Evolutionary conservation across 1,284 basidiomycete genomes (phyloP).

Genomic region (Rhodotorula sp.): DNA sequence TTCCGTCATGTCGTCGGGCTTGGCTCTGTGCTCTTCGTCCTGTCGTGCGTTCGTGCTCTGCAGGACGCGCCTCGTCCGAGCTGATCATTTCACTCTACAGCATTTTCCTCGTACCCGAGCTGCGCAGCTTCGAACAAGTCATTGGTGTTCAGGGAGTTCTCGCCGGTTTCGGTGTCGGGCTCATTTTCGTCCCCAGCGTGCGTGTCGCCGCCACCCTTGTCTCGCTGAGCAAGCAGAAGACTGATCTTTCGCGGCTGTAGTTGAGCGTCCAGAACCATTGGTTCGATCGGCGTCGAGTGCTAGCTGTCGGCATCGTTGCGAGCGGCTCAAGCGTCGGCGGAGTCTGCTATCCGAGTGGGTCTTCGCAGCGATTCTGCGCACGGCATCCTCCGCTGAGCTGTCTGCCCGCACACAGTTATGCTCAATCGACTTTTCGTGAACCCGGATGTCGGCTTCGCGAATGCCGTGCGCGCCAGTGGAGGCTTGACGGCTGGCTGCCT

Average conservation of each 20-base stretch:
- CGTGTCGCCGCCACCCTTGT: background rate
- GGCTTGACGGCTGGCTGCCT: background rate
- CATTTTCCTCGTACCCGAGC: slow-evolving; percentile 28
- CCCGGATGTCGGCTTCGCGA: slow-evolving; percentile 12
- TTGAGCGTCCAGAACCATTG: slow-evolving; percentile 21
- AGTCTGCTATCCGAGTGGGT: slow-evolving; percentile 24
- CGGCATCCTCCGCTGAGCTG: background rate
- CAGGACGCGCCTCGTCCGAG: background rate
- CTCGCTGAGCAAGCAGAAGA: background rate
- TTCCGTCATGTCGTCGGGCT: slow-evolving; percentile 7
- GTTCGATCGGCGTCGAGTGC: slow-evolving; percentile 9
- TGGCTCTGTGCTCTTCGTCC: slow-evolving; percentile 10
- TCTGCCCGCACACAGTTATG: slow-evolving; percentile 10
- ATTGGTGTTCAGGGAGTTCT: slow-evolving; percentile 29
- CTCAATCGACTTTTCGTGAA: slow-evolving; percentile 30
- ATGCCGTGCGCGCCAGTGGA: slow-evolving; percentile 17
- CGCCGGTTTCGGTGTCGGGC: slow-evolving; percentile 26
- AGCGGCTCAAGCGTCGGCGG: slow-evolving; percentile 19
- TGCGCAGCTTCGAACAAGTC: slow-evolving; percentile 16
- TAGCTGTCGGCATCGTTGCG: slow-evolving; percentile 27
- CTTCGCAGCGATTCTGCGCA: background rate
- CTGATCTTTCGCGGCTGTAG: background rate
- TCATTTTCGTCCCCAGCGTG: slow-evolving; percentile 23
- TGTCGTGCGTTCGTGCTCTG: background rate
- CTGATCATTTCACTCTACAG: background rate